Conservation (phyloP, 345 rosid species). For the Boechera stricta region DNA sequence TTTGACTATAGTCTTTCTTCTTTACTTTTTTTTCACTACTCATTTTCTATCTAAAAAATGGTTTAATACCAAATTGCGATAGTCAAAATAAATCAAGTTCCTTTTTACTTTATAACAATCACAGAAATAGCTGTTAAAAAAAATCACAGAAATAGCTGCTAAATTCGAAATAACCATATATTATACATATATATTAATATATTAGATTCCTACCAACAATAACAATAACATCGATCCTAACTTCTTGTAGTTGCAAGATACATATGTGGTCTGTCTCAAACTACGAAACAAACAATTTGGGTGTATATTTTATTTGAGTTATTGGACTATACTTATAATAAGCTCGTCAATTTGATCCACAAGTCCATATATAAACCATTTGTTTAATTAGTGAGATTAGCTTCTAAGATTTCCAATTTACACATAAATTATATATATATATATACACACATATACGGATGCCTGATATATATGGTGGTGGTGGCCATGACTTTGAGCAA, state of each 20-base stretch:
- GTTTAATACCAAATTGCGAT: not conserved
- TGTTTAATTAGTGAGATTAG: conserved; percentile 17
- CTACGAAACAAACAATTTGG: conserved; percentile 39
- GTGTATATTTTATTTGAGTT: conserved; percentile 29
- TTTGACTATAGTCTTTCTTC: not conserved
- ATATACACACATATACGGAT: not conserved
- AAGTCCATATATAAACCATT: conserved; percentile 23
- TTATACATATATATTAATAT: not conserved
- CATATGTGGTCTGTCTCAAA: conserved; percentile 37
- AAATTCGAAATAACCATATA: conserved; percentile 15
- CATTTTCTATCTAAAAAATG: not conserved
- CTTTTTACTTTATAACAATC: conserved; percentile 1
- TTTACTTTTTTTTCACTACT: not conserved
- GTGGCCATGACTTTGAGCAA: conserved; percentile 53
- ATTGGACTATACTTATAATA: conserved; percentile 28
- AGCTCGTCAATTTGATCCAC: conserved; percentile 37
- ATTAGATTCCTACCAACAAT: conserved; percentile 29
- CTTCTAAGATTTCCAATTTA: conserved; percentile 45
- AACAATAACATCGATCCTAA: conserved; percentile 38
- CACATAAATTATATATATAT: conserved; percentile 5
- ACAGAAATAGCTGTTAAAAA: not conserved
- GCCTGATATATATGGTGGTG: conserved; percentile 27
- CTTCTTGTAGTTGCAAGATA: conserved; percentile 36
- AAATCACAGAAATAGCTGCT: not conserved
- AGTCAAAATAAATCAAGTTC: not conserved